Evolutionary conservation across 768 basidiomycete species (phyloP).

Genomic region (Pleurotus tuoliensis): DNA sequence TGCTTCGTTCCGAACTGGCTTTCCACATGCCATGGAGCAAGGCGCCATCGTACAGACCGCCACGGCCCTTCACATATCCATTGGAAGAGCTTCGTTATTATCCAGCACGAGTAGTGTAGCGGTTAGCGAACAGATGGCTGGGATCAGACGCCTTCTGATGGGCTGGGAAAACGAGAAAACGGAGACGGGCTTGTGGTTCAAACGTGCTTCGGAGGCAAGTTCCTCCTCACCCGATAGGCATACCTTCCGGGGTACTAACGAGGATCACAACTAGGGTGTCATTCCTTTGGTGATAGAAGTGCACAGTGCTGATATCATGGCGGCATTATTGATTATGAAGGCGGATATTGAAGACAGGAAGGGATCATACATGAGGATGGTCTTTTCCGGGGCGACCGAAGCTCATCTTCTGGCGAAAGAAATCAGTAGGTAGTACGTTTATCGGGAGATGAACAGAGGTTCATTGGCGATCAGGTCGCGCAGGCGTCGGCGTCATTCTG

Average conservation of each 20-base stretch:
- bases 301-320: slow-evolving; percentile 70
- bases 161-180: slow-evolving; percentile 44
- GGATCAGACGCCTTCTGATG: slow-evolving; percentile 56
- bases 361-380: slow-evolving; percentile 56
- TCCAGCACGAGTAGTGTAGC: slow-evolving; percentile 33
- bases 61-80: slow-evolving; percentile 58
- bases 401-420: slow-evolving; percentile 65
- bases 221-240: not conserved
- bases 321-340: slow-evolving; percentile 64
- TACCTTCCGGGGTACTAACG: slow-evolving; percentile 4
- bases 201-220: slow-evolving; percentile 49
- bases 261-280: slow-evolving; percentile 39
- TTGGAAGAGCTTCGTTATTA: slow-evolving; percentile 39
- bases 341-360: slow-evolving; percentile 57
- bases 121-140: slow-evolving; percentile 65
- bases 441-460: too few relatives aligned
- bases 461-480: slow-evolving; percentile 30
- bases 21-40: slow-evolving; percentile 51
- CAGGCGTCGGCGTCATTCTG: slow-evolving; percentile 47
- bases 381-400: slow-evolving; percentile 60
- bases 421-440: slow-evolving; percentile 37
- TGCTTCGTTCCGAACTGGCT: slow-evolving; percentile 55
- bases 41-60: slow-evolving; percentile 59
- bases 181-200: slow-evolving; percentile 54
- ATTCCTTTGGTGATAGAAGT: slow-evolving; percentile 67